Evolutionary conservation across 257 asterid species (phyloP).

Genomic region (Scutellaria minor): DNA sequence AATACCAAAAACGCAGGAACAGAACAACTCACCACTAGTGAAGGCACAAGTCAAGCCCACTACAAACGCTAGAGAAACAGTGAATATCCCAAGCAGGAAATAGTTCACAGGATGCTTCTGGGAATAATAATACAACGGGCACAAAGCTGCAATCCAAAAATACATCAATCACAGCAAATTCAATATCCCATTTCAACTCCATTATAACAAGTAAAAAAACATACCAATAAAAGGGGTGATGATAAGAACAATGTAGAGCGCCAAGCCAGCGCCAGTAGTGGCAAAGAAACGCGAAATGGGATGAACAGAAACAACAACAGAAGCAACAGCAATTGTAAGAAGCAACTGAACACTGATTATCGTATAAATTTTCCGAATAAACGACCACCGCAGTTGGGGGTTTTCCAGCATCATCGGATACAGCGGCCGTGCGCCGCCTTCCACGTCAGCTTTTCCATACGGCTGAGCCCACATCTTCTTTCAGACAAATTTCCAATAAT

Average conservation of each 20-base stretch:
- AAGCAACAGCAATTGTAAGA: conserved; percentile 64
- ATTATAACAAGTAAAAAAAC: not conserved
- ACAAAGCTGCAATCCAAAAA: conserved; percentile 55
- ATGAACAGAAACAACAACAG: conserved; percentile 56
- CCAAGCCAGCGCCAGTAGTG: conserved; percentile 61
- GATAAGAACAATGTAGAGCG: conserved; percentile 57
- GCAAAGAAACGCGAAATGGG: conserved; percentile 62
- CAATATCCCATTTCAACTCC: not conserved
- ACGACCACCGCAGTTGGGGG: conserved; percentile 80
- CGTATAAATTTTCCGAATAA: conserved; percentile 69
- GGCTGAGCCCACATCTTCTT: conserved; percentile 51
- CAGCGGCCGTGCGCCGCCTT: conserved; percentile 47
- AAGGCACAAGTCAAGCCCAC: conserved; percentile 83
- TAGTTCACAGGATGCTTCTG: conserved; percentile 84
- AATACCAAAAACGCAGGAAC: not conserved
- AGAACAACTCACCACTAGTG: conserved; percentile 57
- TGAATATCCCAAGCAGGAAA: conserved; percentile 76
- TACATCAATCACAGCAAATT: not conserved
- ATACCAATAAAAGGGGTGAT: conserved; percentile 67
- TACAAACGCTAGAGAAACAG: conserved; percentile 65
- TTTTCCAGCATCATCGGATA: conserved; percentile 77
- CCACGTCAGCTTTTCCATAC: conserved; percentile 62
- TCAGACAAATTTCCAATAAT: not conserved
- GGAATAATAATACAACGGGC: conserved; percentile 68
- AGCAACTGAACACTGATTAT: conserved; percentile 67